Evolutionary conservation across 73 alveolate genomes (phyloP), one percentile per base, ranked within the genome.

Genomic region (Halteria grandinella): DNA sequence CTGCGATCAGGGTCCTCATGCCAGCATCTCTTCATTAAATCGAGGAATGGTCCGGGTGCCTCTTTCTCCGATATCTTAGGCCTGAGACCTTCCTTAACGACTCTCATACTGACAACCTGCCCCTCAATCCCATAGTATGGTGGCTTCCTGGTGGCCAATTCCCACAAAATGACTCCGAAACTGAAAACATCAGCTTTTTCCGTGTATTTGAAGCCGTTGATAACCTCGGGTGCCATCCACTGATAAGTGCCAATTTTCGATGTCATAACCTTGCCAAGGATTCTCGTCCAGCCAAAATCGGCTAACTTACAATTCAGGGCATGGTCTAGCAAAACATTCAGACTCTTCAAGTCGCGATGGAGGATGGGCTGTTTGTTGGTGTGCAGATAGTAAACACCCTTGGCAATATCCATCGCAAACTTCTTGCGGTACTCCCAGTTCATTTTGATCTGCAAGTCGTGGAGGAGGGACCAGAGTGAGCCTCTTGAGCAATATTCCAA

Each of bases 181-280:
- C 98, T 89, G 79, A 94, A 97, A 5, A 97, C 99, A 87, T 97
- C 99, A 17, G 99, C 98, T 70, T 95, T 96, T 77, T 97, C 99
- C 34, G 99, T 86, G 87, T 97, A 97, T 28, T 89, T 93, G 78
- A 79, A 85, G 15, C 98, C 99, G 53, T 85, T 91, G 14, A 97
- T 97, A 6, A 97, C 99, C 87, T 97, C 99, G 0, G 99, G 99
- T 32, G 99, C 99, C 99, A 97, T 97, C 99, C 99, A 97, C 85
- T 95, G 96, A 83, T 94, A 97, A 24, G 99, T 97, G 31, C 99
- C 99, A 52, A 95, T 94, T 86, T 94, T 94, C 24, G 94, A 87
- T 1, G 99, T 97, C 99, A 97, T 95, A 43, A 91, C 96, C 34
- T 90, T 91, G 24, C 97, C 97, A 53, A 88, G 77, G 4, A 90